Conservation (phyloP, 768 basidiomycete species). For the Suillus weaverae region DNA sequence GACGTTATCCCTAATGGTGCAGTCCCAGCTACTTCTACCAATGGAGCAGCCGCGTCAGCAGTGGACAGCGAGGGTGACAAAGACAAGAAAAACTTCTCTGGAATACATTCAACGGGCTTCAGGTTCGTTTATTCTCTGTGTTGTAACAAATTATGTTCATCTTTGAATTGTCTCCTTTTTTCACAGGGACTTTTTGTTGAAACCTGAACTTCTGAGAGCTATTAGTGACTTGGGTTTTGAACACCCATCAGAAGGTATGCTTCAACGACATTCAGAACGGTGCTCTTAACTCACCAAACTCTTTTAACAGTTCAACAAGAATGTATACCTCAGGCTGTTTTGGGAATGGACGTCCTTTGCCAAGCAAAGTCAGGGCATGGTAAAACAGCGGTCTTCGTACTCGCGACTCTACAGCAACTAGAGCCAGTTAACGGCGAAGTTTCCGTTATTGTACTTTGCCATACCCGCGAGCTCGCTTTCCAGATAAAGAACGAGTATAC, state of each 20-base stretch:
- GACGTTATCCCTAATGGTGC: slow-evolving; percentile 68
- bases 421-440: slow-evolving; percentile 99
- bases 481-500: slow-evolving; percentile 99
- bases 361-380: slow-evolving; percentile 99
- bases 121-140: slow-evolving; percentile 53
- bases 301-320: slow-evolving; percentile 90
- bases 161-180: slow-evolving; percentile 4
- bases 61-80: slow-evolving; percentile 61
- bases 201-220: slow-evolving; percentile 94
- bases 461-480: slow-evolving; percentile 98
- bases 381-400: slow-evolving; percentile 98
- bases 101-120: slow-evolving; percentile 99
- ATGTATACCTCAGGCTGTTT: slow-evolving; percentile 98
- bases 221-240: slow-evolving; percentile 99
- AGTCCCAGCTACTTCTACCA: slow-evolving; percentile 44
- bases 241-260: slow-evolving; percentile 96
- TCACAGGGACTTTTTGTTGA: slow-evolving; percentile 93
- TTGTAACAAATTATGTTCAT: no score
- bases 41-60: slow-evolving; percentile 47
- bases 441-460: slow-evolving; percentile 95
- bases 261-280: not conserved
- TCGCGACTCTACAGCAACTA: slow-evolving; percentile 96
- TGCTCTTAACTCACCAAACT: slow-evolving; percentile 5
- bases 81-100: slow-evolving; percentile 98
- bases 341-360: slow-evolving; percentile 99